phyloP scores from a whole-genome alignment of 179 eudicot species.

The Vitellaria paradoxa region DNA sequence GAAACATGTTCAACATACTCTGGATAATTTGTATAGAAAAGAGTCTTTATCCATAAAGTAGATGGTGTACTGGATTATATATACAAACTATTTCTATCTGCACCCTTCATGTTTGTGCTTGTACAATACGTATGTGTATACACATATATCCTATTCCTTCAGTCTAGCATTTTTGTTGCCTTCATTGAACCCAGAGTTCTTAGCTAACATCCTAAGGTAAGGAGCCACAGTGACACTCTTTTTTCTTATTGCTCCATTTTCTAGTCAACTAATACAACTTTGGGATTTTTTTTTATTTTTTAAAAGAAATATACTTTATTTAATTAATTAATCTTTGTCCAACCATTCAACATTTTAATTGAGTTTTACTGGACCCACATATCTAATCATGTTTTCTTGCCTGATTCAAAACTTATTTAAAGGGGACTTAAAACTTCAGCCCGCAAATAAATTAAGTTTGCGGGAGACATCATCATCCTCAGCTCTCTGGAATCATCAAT shows the following conservation, averaged over 20 bases:
- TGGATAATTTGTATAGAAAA: background rate
- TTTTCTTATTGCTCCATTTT: background rate
- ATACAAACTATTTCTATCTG: background rate
- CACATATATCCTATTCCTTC: background rate
- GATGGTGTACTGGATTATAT: background rate
- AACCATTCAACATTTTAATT: background rate
- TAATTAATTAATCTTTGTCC: background rate
- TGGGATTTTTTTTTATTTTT: background rate
- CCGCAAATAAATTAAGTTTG: conserved; percentile 3
- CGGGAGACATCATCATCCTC: background rate
- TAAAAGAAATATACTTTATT: background rate
- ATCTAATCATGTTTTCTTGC: conserved; percentile 9
- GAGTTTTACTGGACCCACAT: conserved; percentile 10
- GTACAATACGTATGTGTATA: background rate
- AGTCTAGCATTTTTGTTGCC: background rate
- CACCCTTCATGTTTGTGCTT: background rate
- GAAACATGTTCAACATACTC: background rate
- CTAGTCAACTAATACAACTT: background rate
- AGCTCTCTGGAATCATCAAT: background rate
- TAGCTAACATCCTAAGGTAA: background rate
- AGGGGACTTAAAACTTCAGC: background rate
- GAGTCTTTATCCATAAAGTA: background rate
- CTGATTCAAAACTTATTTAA: background rate
- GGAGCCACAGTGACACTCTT: background rate
- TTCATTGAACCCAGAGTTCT: background rate